Base-by-base conservation (phyloP, 345 rosid species). In the Theobroma cacao region DNA sequence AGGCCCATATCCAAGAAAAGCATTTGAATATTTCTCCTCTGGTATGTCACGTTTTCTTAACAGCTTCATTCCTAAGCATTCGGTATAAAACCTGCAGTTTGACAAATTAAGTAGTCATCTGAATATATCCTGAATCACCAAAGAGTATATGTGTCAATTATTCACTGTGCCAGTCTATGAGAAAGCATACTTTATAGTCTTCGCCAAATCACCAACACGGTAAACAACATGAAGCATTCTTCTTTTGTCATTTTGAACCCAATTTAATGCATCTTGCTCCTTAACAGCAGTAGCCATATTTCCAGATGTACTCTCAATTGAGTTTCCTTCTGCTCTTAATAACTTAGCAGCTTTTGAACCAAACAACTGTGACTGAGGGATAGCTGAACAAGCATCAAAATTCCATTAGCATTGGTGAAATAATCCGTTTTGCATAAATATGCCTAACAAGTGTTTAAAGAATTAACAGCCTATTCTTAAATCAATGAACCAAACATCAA, bases 1-100 rank as follows among this genome's bases (percentile, higher is more conserved):
- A 6, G 98, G 98, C 22, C 99, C 99, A 83, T 93, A 95, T 74
- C 99, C 99, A 74, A 95, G 98, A 77, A 95, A 95, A 20, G 98
- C 99, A 86, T 95, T 95, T 0, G 93, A 88, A 77, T 95, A 95
- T 78, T 89, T 92, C 80, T 95, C 99, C 87, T 93, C 99, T 0
- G 99, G 98, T 83, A 95, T 93, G 84, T 95, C 99, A 75, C 99
- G 98, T 80, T 95, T 95, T n/a, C 99, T 85, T 47, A 93, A 83
- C 65, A 95, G 88, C 92, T 93, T 95, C 99, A 95, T 95, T 70
- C 99, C 99, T 59, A 95, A 82, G 85, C 99, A 95, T 80, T 93
- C 99, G 1, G 98, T 95, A 80, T 95, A 95, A 79, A 95, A 95
- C 79, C 99, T 95, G 84, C 78, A 84, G 18, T 52, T 69, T 24